phyloP scores from a whole-genome alignment of 352 stramenopile species.

The Blastocystis sp. region DNA sequence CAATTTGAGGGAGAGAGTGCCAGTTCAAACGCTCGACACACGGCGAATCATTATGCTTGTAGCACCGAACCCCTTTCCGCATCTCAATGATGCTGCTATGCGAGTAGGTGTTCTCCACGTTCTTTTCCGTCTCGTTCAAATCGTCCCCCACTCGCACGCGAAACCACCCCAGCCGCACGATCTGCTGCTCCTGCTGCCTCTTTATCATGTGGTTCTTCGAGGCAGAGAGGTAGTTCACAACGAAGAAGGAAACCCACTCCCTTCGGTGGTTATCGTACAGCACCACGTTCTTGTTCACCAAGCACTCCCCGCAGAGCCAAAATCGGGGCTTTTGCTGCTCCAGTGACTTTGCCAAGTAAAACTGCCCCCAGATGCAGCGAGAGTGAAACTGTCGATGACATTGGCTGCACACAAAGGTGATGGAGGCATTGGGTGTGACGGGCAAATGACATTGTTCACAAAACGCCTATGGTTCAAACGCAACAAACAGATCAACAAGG shows the following conservation, averaged over 20 bases:
- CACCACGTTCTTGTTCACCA: slow-evolving; percentile 58
- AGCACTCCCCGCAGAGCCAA: slow-evolving; percentile 30
- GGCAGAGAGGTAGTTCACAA: slow-evolving; percentile 2
- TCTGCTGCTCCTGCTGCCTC: slow-evolving; percentile 18
- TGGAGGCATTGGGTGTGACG: slow-evolving; percentile 8
- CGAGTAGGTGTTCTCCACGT: slow-evolving; percentile 1
- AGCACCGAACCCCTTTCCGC: not conserved
- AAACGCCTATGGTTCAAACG: slow-evolving; percentile 14
- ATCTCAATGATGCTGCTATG: slow-evolving; percentile 43
- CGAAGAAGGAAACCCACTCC: slow-evolving; percentile 19
- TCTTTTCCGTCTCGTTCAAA: not conserved
- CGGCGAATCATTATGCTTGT: not conserved
- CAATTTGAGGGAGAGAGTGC: slow-evolving; percentile 48
- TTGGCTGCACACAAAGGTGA: not conserved
- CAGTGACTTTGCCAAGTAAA: not conserved
- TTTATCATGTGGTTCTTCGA: slow-evolving; percentile 26
- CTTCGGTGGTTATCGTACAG: not conserved
- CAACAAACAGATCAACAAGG: not conserved
- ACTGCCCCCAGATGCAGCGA: slow-evolving; percentile 50
- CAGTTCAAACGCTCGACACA: not conserved
- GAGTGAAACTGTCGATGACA: not conserved
- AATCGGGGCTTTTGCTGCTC: not conserved
- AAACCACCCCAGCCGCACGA: not conserved
- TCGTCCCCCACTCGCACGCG: not conserved
- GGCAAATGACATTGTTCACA: slow-evolving; percentile 8